Conservation (phyloP, 2,329 filamentous ascomycete species). For the Fusarium sp. region DNA sequence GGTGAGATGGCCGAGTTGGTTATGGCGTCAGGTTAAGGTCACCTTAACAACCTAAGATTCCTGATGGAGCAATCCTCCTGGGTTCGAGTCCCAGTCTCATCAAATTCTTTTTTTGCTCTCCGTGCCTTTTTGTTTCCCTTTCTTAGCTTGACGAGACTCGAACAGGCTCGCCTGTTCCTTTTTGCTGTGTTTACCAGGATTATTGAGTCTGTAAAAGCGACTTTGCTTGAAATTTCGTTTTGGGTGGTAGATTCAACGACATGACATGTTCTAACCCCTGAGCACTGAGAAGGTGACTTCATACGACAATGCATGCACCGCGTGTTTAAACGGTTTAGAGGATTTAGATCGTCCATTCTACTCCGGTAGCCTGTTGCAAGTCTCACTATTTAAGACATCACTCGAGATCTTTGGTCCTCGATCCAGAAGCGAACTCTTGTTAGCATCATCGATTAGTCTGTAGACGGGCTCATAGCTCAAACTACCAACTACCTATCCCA, state of each 20-base stretch:
- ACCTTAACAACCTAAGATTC: conserved; percentile 42
- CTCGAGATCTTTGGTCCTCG: neutral
- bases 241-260: neutral
- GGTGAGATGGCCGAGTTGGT: conserved; percentile 46
- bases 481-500: neutral
- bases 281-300: neutral
- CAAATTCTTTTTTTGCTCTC: conserved; percentile 20
- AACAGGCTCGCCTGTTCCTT: neutral
- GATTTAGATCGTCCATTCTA: neutral
- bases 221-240: neutral
- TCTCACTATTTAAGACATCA: neutral
- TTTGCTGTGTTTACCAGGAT: neutral
- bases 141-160: neutral
- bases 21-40: conserved; percentile 45
- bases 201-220: too few relatives aligned
- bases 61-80: conserved; percentile 45
- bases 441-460: neutral
- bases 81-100: conserved; percentile 45
- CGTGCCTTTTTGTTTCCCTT: neutral
- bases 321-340: neutral
- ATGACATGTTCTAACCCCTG: neutral
- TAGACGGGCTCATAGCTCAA: neutral
- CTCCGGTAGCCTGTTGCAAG: neutral
- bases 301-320: neutral
- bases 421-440: neutral